Percentiles rank a stretch among this genome's conserved stretches.
phyloP scores from a whole-genome alignment of 1,284 basidiomycete genomes.

The Thelephora terrestris region DNA sequence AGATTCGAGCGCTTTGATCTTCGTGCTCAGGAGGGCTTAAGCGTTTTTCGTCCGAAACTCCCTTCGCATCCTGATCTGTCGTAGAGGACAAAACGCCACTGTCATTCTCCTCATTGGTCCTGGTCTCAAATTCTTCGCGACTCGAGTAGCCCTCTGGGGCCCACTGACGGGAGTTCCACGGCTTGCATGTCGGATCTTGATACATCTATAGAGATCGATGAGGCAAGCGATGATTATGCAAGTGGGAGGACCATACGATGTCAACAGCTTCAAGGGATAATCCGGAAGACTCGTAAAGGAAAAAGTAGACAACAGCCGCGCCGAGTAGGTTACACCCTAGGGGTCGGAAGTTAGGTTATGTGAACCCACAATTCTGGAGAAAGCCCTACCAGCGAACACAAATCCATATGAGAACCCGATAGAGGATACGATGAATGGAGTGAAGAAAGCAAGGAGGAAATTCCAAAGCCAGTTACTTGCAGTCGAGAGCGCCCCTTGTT shows the following conservation, averaged over 20 bases:
- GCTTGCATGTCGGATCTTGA: constrained; percentile 54
- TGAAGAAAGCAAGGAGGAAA: constrained; percentile 72
- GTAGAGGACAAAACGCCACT: too few relatives aligned
- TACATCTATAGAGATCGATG: constrained; percentile 46
- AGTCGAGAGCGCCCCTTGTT: constrained; percentile 67
- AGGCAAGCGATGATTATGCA: constrained; percentile 2
- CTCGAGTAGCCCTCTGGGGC: constrained; percentile 40
- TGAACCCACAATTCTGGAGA: background rate
- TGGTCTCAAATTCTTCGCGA: constrained; percentile 27
- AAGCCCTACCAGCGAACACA: constrained; percentile 50
- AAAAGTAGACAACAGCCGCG: constrained; percentile 61
- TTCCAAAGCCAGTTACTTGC: constrained; percentile 65
- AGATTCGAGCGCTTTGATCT: too few relatives aligned
- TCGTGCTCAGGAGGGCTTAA: too few relatives aligned
- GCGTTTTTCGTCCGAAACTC: too few relatives aligned
- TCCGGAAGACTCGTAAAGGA: constrained; percentile 69
- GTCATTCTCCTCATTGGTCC: too few relatives aligned
- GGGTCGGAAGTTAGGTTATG: background rate
- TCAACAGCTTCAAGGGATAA: constrained; percentile 66
- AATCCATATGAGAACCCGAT: constrained; percentile 65
- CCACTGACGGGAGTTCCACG: constrained; percentile 55
- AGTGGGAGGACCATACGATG: constrained; percentile 26
- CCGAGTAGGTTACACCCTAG: constrained; percentile 46
- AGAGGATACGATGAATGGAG: constrained; percentile 48
- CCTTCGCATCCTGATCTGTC: too few relatives aligned